Percentiles rank a stretch among this genome's conserved stretches.
These are phyloP conservation scores for Xylariaceae sp. DNA, from an alignment of 2,329 filamentous ascomycete species.

Conservation along the genomic window DNA sequence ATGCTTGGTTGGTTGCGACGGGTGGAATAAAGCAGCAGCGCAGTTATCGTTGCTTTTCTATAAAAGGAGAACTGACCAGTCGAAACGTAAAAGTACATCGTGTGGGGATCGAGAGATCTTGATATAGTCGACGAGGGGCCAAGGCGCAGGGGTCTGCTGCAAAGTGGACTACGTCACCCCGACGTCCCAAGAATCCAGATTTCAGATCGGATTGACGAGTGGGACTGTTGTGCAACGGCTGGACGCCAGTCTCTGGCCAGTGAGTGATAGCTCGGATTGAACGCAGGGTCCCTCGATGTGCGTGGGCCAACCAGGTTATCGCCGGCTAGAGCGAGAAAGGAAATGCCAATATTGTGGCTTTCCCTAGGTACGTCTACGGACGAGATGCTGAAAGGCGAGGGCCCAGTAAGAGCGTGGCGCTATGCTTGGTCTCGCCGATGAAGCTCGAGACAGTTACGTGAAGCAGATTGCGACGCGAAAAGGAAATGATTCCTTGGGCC, in stretches of 20 bases:
- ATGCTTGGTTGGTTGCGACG: neutral
- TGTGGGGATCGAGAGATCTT: conserved; percentile 19
- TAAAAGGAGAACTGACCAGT: conserved; percentile 26
- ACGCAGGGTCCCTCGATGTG: conserved; percentile 18
- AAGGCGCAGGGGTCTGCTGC: conserved; percentile 7
- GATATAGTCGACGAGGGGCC: conserved; percentile 20
- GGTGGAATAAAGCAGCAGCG: neutral
- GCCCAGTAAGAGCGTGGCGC: too few species aligned
- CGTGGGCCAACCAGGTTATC: conserved; percentile 5
- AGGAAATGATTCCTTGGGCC: too few species aligned
- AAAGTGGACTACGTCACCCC: conserved; percentile 18
- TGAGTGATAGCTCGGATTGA: neutral
- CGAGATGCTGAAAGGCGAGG: neutral
- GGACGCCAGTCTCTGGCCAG: neutral
- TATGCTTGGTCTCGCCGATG: too few species aligned
- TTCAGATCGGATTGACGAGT: conserved; percentile 10
- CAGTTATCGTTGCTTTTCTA: neutral
- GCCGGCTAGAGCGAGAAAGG: neutral
- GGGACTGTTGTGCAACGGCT: conserved; percentile 1
- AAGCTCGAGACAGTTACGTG: too few species aligned
- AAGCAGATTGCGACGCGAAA: too few species aligned
- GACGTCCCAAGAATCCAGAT: conserved; percentile 1
- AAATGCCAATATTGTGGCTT: too few species aligned
- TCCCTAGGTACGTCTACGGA: neutral
- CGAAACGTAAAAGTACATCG: conserved; percentile 30